These are phyloP conservation scores for Candida wancherniae DNA, from an alignment of 805 yeast species.

Conservation along the genomic window DNA sequence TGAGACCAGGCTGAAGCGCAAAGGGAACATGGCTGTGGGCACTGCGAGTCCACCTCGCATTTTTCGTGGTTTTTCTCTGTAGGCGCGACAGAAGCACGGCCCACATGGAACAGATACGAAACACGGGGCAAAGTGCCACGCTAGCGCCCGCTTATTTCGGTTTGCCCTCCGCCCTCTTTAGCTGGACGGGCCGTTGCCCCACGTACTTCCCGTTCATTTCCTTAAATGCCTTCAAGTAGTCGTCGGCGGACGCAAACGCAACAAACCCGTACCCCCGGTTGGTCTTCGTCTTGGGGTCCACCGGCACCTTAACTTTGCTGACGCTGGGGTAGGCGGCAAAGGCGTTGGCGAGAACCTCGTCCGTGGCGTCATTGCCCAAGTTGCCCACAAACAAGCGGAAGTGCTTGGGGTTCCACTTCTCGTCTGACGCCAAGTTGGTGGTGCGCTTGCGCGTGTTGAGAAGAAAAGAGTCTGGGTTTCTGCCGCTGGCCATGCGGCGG, in stretches of 20 bases:
- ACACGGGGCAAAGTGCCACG: too few species aligned
- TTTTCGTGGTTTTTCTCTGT: too few species aligned
- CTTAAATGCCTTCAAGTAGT: constrained; percentile 65
- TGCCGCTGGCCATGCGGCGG: constrained; percentile 50
- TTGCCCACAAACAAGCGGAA: constrained; percentile 74
- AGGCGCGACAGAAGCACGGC: too few species aligned
- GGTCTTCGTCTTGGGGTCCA: constrained; percentile 41
- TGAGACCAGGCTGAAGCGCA: neutral
- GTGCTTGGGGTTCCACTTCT: constrained; percentile 68
- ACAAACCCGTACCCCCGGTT: constrained; percentile 74
- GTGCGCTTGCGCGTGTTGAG: constrained; percentile 5
- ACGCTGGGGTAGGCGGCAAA: constrained; percentile 51
- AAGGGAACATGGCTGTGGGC: neutral
- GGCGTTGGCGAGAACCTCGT: constrained; percentile 49
- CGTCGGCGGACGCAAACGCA: constrained; percentile 59
- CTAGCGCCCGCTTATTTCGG: constrained; percentile 3
- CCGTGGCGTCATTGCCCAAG: constrained; percentile 62
- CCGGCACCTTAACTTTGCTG: constrained; percentile 56
- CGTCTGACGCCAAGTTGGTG: constrained; percentile 31
- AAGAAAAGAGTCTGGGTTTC: constrained; percentile 33
- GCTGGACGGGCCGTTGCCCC: constrained; percentile 67
- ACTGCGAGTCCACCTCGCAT: too few species aligned
- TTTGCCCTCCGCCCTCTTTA: constrained; percentile 55
- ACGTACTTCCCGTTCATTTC: constrained; percentile 74
- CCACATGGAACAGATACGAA: neutral